phyloP scores from a whole-genome alignment of 2,329 filamentous ascomycete species.

The Fusarium devonianum region DNA sequence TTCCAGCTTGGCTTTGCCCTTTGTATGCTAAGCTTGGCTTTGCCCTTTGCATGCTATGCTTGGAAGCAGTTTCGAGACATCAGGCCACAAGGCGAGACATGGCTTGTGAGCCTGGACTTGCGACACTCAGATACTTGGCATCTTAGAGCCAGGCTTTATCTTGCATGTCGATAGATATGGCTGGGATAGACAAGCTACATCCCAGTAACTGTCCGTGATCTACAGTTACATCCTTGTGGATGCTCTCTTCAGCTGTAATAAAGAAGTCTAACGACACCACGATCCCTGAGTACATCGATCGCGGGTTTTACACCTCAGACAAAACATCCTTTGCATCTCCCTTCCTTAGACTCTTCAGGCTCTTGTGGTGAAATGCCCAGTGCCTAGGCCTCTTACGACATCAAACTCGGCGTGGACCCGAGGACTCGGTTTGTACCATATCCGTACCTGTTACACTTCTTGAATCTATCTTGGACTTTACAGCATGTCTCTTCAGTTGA shows the following conservation, averaged over 20 bases:
- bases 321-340: constrained; percentile 19
- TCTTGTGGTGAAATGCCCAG: background rate
- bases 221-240: too few relatives aligned
- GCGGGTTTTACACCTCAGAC: constrained; percentile 2
- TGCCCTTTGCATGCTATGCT: too few relatives aligned
- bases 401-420: too few relatives aligned
- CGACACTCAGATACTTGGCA: background rate
- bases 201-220: too few relatives aligned
- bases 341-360: constrained; percentile 10
- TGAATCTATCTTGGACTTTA: too few relatives aligned
- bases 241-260: too few relatives aligned
- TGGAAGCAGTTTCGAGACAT: background rate
- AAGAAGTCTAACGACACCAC: too few relatives aligned
- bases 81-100: background rate
- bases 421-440: background rate
- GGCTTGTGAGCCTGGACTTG: background rate
- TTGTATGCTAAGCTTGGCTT: too few relatives aligned
- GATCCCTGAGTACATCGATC: constrained; percentile 1
- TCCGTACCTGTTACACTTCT: background rate
- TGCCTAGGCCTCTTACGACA: background rate
- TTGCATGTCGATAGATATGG: too few relatives aligned
- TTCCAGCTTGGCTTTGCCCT: too few relatives aligned
- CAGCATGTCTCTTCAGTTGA: background rate
- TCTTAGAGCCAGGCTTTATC: too few relatives aligned
- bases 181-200: too few relatives aligned